Base-by-base conservation (phyloP, 2,329 filamentous ascomycete species). In the Trichoderma afroharzianum region DNA sequence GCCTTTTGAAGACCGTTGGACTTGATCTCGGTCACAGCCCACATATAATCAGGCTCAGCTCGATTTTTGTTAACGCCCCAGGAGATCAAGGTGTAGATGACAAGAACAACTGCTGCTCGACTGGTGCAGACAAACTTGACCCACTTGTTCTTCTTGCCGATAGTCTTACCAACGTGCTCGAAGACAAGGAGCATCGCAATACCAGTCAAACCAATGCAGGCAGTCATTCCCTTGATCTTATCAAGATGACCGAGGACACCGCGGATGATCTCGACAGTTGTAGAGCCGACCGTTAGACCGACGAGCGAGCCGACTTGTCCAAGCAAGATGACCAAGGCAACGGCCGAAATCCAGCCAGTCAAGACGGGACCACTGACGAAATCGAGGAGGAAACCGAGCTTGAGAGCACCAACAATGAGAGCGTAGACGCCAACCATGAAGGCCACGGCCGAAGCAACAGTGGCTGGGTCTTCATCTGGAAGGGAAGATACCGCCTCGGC, bases 291-390 rank as follows among this genome's bases (percentile, higher is more conserved):
- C 30, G 83, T 81, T 11, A 88, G 83, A 11, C 89, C 89, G 2
- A 91, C 85, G 0, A 91, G 84, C 1, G 87, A 87, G 4, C 84
- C 87, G 70, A 92, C 85, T 77, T 92, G 90, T n/a, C 88, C 88
- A 63, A 91, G 85, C 26, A 88, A 86, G 76, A 92, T 91, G 33
- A 88, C 89, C 62, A 92, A 86, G 28, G 88, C 90, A 1, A 90
- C 89, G 2, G 89, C 89, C 0, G 88, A 90, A 74, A 92, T 90
- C 80, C 91, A 91, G 5, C 90, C 90, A 7, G 84, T 88, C 0
- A 92, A 83, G 1, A 91, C 88, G 0, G 89, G 89, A 1, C 89
- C 84, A 0, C 89, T 91, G 74, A 92, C 88, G 75, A 90, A 91
- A 72, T 92, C 88, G 24, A 92, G 83, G 6, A 91, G 81, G 77